Evolutionary conservation across 2,329 filamentous ascomycete genomes (phyloP).

Genomic region (Coniochaeta sp.): DNA sequence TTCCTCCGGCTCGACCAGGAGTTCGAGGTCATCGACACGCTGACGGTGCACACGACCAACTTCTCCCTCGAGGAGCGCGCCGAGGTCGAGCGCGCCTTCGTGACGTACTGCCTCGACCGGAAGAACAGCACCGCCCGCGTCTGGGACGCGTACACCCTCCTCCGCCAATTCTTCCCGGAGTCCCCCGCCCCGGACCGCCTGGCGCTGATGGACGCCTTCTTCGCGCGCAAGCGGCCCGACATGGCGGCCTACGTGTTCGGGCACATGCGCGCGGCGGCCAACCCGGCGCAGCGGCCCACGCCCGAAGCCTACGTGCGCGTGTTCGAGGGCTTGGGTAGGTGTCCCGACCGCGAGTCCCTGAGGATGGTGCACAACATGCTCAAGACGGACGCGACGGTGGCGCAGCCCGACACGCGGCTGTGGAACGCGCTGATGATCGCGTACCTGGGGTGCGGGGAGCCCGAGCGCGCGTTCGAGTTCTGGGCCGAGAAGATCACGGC

Average conservation of each 20-base stretch:
- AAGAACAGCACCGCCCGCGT: constrained; percentile 54
- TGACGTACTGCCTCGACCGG: constrained; percentile 59
- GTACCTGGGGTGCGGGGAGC: constrained; percentile 62
- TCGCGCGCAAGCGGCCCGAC: constrained; percentile 67
- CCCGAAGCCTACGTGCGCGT: constrained; percentile 69
- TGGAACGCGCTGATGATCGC: constrained; percentile 85
- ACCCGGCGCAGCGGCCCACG: constrained; percentile 56
- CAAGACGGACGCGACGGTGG: constrained; percentile 80
- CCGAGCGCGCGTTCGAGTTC: constrained; percentile 63
- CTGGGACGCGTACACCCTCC: constrained; percentile 60
- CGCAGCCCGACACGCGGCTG: constrained; percentile 67
- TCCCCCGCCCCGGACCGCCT: constrained; percentile 60
- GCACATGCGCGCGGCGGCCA: constrained; percentile 79
- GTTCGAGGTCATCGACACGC: constrained; percentile 72
- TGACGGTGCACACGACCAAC: constrained; percentile 66
- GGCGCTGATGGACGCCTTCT: constrained; percentile 75
- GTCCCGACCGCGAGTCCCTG: constrained; percentile 56
- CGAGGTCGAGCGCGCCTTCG: constrained; percentile 58
- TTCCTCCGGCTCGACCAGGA: constrained; percentile 72
- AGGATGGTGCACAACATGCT: constrained; percentile 84
- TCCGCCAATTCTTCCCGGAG: constrained; percentile 58
- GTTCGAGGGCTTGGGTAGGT: constrained; percentile 66
- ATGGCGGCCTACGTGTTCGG: constrained; percentile 84
- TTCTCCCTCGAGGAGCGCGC: constrained; percentile 64
- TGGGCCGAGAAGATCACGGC: constrained; percentile 83